A percentile compares a stretch with the other conserved stretches of the same genome.
phyloP scores from a whole-genome alignment of 306 rosid genomes.

The Dalbergia cochinchinensis region DNA sequence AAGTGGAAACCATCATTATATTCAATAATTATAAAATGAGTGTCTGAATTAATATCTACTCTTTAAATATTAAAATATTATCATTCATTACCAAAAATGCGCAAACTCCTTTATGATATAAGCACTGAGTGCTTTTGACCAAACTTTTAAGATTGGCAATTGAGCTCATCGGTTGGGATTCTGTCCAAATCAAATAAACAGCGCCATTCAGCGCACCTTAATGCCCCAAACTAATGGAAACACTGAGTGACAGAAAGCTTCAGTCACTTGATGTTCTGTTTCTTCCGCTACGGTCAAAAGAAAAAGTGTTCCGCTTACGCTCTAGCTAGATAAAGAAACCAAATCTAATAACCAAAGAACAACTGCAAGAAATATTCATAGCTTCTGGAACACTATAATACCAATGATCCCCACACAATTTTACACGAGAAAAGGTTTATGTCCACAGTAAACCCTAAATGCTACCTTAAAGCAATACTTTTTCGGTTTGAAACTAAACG shows the following conservation, averaged over 20 bases:
- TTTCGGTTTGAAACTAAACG: not conserved
- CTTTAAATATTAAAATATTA: too few relatives aligned
- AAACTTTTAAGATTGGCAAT: not conserved
- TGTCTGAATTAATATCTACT: too few relatives aligned
- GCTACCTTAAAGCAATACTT: not conserved
- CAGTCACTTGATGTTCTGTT: not conserved
- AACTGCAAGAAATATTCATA: not conserved
- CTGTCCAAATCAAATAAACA: conserved; percentile 18
- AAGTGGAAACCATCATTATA: too few relatives aligned
- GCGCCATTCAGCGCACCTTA: not conserved
- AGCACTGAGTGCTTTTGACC: not conserved
- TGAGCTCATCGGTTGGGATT: conserved; percentile 7
- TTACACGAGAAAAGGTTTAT: not conserved
- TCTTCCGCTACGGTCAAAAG: not conserved
- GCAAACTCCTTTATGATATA: not conserved
- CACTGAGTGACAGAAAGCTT: not conserved
- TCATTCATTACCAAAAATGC: too few relatives aligned
- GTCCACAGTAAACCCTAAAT: too few relatives aligned
- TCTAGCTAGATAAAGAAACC: not conserved
- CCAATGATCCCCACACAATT: not conserved
- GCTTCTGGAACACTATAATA: not conserved
- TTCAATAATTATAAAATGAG: too few relatives aligned
- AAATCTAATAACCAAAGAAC: not conserved
- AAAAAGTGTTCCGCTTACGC: not conserved
- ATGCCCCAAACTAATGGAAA: not conserved